Evolutionary conservation across 1,284 basidiomycete species (phyloP).

Genomic region (Fomitopsis betulina): DNA sequence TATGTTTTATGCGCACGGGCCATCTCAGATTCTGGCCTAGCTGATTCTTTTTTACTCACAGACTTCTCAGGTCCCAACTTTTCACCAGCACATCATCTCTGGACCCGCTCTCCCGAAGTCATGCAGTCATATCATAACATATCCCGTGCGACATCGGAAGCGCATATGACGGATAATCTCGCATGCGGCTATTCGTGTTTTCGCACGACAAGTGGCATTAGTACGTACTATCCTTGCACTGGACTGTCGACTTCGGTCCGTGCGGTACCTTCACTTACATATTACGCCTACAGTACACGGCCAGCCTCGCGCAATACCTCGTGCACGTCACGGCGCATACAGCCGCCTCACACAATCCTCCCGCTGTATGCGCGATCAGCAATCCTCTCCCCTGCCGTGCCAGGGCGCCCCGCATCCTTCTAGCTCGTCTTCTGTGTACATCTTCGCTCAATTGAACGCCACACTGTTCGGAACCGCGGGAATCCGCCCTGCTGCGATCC

Average conservation of each 20-base stretch:
- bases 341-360: not conserved
- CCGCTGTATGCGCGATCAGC: no score
- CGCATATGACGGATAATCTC: no score
- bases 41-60: not conserved
- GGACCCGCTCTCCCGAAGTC: no score
- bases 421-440: not conserved
- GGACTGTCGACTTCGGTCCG: not conserved
- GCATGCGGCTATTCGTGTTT: no score
- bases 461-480: not conserved
- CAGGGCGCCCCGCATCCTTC: not conserved
- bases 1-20: not conserved
- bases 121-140: no score
- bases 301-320: not conserved
- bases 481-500: no score
- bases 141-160: no score
- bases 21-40: not conserved
- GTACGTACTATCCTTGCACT: not conserved
- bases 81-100: no score
- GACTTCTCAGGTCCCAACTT: no score
- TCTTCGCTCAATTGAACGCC: not conserved
- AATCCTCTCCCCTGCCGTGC: not conserved
- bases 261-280: not conserved
- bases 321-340: not conserved
- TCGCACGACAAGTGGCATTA: no score
- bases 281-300: not conserved